Base-by-base conservation (phyloP, 441 rosid genomes). In the Omphalea diandra region DNA sequence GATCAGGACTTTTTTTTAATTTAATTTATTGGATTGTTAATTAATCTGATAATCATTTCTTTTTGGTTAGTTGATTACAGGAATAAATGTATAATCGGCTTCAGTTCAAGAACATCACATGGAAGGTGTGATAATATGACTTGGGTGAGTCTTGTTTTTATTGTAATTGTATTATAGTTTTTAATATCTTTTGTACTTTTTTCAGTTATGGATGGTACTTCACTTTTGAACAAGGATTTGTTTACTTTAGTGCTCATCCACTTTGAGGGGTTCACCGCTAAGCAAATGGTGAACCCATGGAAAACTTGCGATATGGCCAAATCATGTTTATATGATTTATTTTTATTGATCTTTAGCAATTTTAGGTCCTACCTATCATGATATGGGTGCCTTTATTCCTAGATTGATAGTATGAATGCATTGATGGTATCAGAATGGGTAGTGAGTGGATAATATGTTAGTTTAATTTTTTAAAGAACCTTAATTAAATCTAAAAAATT, bases 151-250 rank as follows among this genome's bases (percentile, higher is more conserved):
- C 26, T 49, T 31, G 18, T 57, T 24, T 49, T 58, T 24, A 36
- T 53, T 57, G 15, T 52, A 24, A 50, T 49, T 50, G 24, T 60
- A n/a, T n/a, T n/a, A n/a, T n/a, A n/a, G 38, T 36, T 65, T 67
- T 59, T n/a, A n/a, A n/a, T n/a, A n/a, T n/a, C n/a, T n/a, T n/a
- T n/a, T n/a, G n/a, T n/a, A n/a, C n/a, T n/a, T n/a, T 73, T 76
- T 81, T 56, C 88, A 91, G 97, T 84, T 91, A 87, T 60, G 95
- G 95, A 27, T 91, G 97, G 95, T 91, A 87, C 77, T 91, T 91
- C 89, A 89, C 95, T 20, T 91, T 89, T 76, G 82, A 87, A 35
- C 97, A 88, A 86, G 93, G 97, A 79, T 83, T 88, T 66, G 97
- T 91, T 58, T 91, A 91, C n/a, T 79, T 65, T 91, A 80, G 62